Evolutionary conservation across 108 stramenopile species (phyloP).

Genomic region (Cyclotella sp.): DNA sequence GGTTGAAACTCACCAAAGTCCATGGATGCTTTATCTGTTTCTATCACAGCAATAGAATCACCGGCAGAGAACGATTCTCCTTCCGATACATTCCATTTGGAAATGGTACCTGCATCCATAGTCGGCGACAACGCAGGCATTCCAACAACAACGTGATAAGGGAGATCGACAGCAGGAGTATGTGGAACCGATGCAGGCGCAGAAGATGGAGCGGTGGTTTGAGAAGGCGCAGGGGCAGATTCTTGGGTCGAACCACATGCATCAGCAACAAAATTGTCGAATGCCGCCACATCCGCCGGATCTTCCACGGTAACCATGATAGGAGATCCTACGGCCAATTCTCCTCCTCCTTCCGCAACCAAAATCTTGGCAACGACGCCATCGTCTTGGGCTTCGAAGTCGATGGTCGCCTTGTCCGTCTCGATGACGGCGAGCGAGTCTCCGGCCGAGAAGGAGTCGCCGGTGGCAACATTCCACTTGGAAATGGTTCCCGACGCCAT

Average conservation of each 20-base stretch:
- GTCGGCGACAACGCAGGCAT: slow-evolving; percentile 98
- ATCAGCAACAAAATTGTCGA: slow-evolving; percentile 50
- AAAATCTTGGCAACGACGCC: slow-evolving; percentile 70
- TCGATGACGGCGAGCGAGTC: slow-evolving; percentile 81
- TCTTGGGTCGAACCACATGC: slow-evolving; percentile 22
- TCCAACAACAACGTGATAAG: slow-evolving; percentile 87
- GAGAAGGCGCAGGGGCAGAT: slow-evolving; percentile 33
- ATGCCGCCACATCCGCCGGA: slow-evolving; percentile 55
- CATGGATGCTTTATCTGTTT: slow-evolving; percentile 99
- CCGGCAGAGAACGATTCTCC: slow-evolving; percentile 91
- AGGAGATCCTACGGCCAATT: slow-evolving; percentile 63
- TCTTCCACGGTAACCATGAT: slow-evolving; percentile 77
- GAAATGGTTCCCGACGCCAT: slow-evolving; percentile 75
- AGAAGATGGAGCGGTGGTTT: slow-evolving; percentile 16
- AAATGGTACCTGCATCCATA: slow-evolving; percentile 90
- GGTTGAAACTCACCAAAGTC: slow-evolving; percentile 71
- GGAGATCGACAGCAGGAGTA: slow-evolving; percentile 53
- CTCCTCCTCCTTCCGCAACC: slow-evolving; percentile 63
- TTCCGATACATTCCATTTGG: slow-evolving; percentile 89
- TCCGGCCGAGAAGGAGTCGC: slow-evolving; percentile 74
- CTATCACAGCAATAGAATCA: slow-evolving; percentile 93
- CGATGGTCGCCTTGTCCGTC: slow-evolving; percentile 93
- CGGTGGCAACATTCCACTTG: slow-evolving; percentile 67
- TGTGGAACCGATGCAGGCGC: slow-evolving; percentile 37
- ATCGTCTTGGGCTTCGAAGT: slow-evolving; percentile 87